A percentile compares a stretch with the other conserved stretches of the same genome.
Conservation (phyloP, 2,329 filamentous ascomycete genomes). For the Monilinia aucupariae region DNA sequence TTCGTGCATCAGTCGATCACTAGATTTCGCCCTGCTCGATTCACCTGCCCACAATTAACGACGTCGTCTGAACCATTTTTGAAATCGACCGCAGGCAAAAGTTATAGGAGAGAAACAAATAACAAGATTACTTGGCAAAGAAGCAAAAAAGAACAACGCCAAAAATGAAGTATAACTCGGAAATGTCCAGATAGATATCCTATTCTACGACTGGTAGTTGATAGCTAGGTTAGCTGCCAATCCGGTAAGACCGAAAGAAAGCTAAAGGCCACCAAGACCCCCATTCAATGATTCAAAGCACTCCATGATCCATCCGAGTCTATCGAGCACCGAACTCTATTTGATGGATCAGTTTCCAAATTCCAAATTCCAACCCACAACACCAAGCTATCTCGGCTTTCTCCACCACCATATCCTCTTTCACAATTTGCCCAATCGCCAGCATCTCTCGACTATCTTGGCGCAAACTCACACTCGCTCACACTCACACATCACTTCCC, state of each 20-base stretch:
- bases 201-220: background rate
- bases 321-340: background rate
- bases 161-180: background rate
- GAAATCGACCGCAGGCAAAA: background rate
- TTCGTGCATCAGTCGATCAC: conserved; percentile 5
- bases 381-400: background rate
- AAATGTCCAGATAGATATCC: conserved; percentile 4
- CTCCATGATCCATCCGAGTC: background rate
- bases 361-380: conserved; percentile 7
- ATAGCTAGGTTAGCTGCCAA: background rate
- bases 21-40: background rate
- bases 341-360: conserved; percentile 1
- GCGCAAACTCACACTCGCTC: background rate
- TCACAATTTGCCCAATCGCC: background rate
- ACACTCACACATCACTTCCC: background rate
- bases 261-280: background rate
- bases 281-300: background rate
- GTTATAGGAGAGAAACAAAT: background rate
- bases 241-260: background rate
- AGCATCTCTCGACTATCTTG: background rate
- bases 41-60: conserved; percentile 3
- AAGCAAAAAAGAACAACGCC: background rate
- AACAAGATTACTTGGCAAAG: background rate
- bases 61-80: conserved; percentile 2
- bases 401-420: background rate